Evolutionary conservation across 768 basidiomycete species (phyloP).

Genomic region (Boletus subparvulus): DNA sequence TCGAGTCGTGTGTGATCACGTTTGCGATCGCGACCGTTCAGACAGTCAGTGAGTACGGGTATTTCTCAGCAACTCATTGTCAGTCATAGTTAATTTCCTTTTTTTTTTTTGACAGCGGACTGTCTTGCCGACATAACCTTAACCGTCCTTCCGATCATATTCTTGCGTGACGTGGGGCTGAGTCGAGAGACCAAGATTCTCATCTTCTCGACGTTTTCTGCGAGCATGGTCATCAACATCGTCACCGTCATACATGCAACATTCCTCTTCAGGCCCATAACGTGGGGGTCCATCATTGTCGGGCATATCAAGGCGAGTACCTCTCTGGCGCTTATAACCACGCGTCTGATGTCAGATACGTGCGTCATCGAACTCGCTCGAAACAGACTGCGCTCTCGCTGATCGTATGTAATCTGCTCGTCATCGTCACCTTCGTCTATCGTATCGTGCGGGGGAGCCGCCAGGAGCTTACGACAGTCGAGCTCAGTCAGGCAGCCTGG

Average conservation of each 20-base stretch:
- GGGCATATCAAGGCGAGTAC: conserved; percentile 12
- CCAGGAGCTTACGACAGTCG: conserved; percentile 11
- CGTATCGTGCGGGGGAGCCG: background rate
- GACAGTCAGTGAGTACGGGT: conserved; percentile 8
- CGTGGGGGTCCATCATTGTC: conserved; percentile 1
- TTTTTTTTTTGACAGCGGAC: conserved; percentile 6
- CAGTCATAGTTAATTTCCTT: background rate
- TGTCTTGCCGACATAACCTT: conserved; percentile 8
- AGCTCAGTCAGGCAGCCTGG: conserved; percentile 4
- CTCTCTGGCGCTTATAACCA: background rate
- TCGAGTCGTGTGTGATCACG: background rate
- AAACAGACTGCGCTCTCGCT: conserved; percentile 1
- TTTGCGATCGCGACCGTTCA: conserved; percentile 6
- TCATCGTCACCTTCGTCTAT: conserved; percentile 19
- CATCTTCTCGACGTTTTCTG: conserved; percentile 11
- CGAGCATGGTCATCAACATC: conserved; percentile 3
- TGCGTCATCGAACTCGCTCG: background rate
- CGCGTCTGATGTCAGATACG: background rate
- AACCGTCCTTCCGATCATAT: conserved; percentile 1
- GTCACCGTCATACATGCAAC: conserved; percentile 13
- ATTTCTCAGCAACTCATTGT: background rate
- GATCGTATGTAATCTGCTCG: conserved; percentile 24
- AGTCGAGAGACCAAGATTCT: conserved; percentile 4
- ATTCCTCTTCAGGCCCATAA: background rate
- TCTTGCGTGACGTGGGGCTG: conserved; percentile 5